A percentile compares a stretch with the other conserved stretches of the same genome.
Conservation (phyloP, 345 rosid genomes). For the Populus tremula region DNA sequence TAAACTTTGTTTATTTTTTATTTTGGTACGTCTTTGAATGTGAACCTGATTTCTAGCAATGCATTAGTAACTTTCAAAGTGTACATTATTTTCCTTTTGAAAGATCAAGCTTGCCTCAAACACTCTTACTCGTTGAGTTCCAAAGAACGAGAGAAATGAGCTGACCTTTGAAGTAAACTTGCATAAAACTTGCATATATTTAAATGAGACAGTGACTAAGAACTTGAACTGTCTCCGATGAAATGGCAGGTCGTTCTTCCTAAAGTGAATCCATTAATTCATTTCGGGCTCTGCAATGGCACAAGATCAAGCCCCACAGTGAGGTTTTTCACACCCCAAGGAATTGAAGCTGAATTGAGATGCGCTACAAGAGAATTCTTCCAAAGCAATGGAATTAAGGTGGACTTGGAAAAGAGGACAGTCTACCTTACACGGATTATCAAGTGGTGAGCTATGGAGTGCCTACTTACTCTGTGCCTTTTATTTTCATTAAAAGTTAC, state of each 20-base stretch:
- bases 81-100: not conserved
- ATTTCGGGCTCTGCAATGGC: slow-evolving; percentile 85
- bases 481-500: not conserved
- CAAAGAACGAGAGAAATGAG: not conserved
- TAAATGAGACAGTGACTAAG: not conserved
- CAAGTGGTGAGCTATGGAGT: slow-evolving; percentile 56
- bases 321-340: slow-evolving; percentile 70
- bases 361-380: slow-evolving; percentile 68
- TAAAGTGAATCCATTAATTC: slow-evolving; percentile 68
- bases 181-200: not conserved
- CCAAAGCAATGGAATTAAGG: slow-evolving; percentile 56
- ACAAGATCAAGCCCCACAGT: slow-evolving; percentile 73
- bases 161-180: not conserved
- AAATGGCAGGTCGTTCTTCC: slow-evolving; percentile 47
- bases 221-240: not conserved
- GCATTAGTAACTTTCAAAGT: not conserved
- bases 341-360: slow-evolving; percentile 65
- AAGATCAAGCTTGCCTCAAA: not conserved
- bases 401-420: slow-evolving; percentile 58
- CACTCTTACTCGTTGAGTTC: not conserved
- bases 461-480: not conserved
- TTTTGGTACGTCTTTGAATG: not conserved
- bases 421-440: slow-evolving; percentile 60
- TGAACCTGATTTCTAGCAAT: not conserved
- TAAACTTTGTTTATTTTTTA: not conserved